These are phyloP conservation scores for Dimocarpus longan DNA, from an alignment of 345 rosid genomes.

Conservation along the genomic window DNA sequence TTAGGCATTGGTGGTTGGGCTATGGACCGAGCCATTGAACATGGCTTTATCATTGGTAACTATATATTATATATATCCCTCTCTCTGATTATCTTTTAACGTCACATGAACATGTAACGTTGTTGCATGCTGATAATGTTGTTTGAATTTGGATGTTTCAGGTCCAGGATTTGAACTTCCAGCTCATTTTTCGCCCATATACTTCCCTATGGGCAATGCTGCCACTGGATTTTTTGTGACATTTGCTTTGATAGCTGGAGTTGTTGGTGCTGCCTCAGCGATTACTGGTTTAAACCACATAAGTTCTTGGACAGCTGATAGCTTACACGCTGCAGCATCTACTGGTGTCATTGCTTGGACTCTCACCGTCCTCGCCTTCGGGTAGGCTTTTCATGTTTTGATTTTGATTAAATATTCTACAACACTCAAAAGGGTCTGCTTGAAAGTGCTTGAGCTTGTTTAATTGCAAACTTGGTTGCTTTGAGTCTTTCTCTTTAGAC, in stretches of 20 bases:
- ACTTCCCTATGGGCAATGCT: slow-evolving; percentile 94
- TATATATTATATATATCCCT: not conserved
- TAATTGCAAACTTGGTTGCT: too few species aligned
- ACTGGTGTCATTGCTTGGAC: slow-evolving; percentile 83
- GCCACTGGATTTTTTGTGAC: slow-evolving; percentile 94
- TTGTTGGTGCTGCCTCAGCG: slow-evolving; percentile 79
- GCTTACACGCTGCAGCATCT: slow-evolving; percentile 78
- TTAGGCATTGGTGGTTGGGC: slow-evolving; percentile 90
- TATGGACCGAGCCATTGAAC: slow-evolving; percentile 71
- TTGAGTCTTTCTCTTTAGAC: too few species aligned
- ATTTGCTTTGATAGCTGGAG: slow-evolving; percentile 82
- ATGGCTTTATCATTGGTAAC: slow-evolving; percentile 81
- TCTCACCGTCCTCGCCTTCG: slow-evolving; percentile 85
- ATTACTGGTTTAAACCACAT: slow-evolving; percentile 69
- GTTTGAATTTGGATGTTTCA: slow-evolving; percentile 27
- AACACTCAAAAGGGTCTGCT: not conserved
- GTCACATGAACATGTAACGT: not conserved
- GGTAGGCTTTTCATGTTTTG: slow-evolving; percentile 42
- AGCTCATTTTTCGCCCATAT: slow-evolving; percentile 86
- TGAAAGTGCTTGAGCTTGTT: not conserved
- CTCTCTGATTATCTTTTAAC: not conserved
- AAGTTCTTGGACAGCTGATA: slow-evolving; percentile 55
- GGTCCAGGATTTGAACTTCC: slow-evolving; percentile 76
- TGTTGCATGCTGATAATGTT: not conserved
- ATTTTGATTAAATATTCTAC: not conserved